These are phyloP conservation scores for Paratrimastix pyriformis DNA, from an alignment of 78 protist species.

Conservation along the genomic window DNA sequence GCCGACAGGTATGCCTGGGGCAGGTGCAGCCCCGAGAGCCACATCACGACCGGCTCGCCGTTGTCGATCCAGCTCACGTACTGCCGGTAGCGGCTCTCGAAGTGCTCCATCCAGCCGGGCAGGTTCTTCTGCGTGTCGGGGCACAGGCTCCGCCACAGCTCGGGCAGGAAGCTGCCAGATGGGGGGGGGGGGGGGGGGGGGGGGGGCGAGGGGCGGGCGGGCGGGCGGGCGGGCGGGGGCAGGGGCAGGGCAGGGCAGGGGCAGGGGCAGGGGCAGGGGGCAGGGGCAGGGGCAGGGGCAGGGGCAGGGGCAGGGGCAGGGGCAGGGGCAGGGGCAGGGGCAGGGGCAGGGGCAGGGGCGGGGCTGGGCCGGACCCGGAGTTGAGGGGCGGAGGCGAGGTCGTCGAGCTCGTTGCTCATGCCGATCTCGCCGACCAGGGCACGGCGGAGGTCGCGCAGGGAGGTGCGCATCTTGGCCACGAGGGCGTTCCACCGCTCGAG, in stretches of 20 bases:
- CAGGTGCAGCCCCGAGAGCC: slow-evolving; percentile 82
- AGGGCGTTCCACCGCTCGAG: slow-evolving; percentile 75
- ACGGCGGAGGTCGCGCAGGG: slow-evolving; percentile 47
- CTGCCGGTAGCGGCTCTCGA: slow-evolving; percentile 45
- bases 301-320: no score
- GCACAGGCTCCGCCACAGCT: slow-evolving; percentile 55
- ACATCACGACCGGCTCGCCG: slow-evolving; percentile 70
- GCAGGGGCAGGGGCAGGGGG: no score
- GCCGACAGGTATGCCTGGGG: slow-evolving; percentile 82
- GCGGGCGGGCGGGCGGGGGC: no score
- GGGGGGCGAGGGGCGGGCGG: no score
- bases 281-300: no score
- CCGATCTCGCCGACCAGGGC: slow-evolving; percentile 80
- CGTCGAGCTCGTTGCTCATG: slow-evolving; percentile 65
- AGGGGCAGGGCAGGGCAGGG: no score
- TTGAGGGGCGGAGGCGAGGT: slow-evolving; percentile 37
- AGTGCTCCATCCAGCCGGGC: slow-evolving; percentile 68
- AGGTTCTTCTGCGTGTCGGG: slow-evolving; percentile 64
- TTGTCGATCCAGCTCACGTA: slow-evolving; percentile 50
- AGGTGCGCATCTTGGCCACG: slow-evolving; percentile 24
- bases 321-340: no score
- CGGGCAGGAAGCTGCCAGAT: slow-evolving; percentile 39
- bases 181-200: no score
- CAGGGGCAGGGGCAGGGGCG: no score
- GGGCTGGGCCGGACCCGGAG: no score